These are phyloP conservation scores for Blastocystis sp. DNA, from an alignment of 352 stramenopile species.

Conservation along the genomic window DNA sequence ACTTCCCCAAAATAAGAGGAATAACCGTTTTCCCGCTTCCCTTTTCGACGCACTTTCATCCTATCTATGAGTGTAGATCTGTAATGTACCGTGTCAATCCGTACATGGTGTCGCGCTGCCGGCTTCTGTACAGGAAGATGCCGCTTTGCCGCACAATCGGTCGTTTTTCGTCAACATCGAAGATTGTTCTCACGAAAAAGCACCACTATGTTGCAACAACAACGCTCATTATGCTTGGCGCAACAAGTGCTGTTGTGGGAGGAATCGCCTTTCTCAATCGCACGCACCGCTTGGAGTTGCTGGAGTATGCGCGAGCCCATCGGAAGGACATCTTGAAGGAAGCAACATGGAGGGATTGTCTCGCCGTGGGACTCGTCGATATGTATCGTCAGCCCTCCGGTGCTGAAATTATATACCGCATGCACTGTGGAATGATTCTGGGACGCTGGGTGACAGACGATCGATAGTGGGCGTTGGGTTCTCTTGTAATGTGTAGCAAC, in stretches of 20 bases:
- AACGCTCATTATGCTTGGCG: not conserved
- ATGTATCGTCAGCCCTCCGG: slow-evolving; percentile 27
- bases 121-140: not conserved
- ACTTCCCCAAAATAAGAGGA: not conserved
- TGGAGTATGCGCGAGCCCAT: slow-evolving; percentile 36
- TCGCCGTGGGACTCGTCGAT: slow-evolving; percentile 32
- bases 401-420: slow-evolving; percentile 15
- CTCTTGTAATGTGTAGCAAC: slow-evolving; percentile 6
- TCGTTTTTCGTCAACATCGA: not conserved
- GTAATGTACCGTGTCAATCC: not conserved
- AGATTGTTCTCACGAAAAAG: not conserved
- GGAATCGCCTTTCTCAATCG: slow-evolving; percentile 17
- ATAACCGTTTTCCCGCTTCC: not conserved
- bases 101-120: not conserved
- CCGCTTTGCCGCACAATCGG: not conserved
- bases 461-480: not conserved
- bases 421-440: slow-evolving; percentile 5
- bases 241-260: slow-evolving; percentile 5
- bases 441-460: slow-evolving; percentile 34
- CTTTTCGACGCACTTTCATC: not conserved
- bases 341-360: slow-evolving; percentile 34
- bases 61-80: not conserved
- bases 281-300: not conserved
- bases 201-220: not conserved
- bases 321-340: slow-evolving; percentile 7